Base-by-base conservation (phyloP, 1,139 yeast species). In the Pichia sp. region DNA sequence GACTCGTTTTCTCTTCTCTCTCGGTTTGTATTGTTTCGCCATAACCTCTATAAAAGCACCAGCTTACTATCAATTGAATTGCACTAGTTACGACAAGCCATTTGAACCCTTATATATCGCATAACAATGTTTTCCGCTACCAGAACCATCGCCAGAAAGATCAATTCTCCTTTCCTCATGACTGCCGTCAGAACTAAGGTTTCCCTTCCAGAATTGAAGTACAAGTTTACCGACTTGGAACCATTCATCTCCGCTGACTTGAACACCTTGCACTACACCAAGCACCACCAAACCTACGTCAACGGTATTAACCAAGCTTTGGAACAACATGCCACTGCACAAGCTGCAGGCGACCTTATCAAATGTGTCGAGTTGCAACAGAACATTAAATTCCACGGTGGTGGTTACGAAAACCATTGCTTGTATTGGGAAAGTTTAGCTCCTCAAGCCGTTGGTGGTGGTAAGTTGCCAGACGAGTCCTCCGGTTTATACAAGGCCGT, bases 271-370 rank as follows among this genome's bases (percentile, higher is more conserved):
- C 98, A 92, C 76, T 86, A 92, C 80, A 78, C 85, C 64, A 90
- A 92, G 77, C 98, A 92, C 74, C 97, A 92, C 73, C 96, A 90
- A 74, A 88, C 97, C 42, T 92, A 92, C 68, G 97, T 90, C 66
- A 88, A 81, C 68, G 95, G 96, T 51, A 88, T 83, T 77, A 92
- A 92, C 75, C 75, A 84, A 45, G 92, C 96, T 45, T 73, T 82
- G 67, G 96, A 89, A 72, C 87, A 88, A 72, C 79, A 83, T 54
- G 81, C 82, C 43, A 90, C 83, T 66, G 93, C 97, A 54, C 73
- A 81, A 65, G 75, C 76, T 52, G 78, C 78, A 59, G 83, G 87
- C 56, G 89, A 87, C 62, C 79, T 80, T 60, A 78, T 83, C 70
- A 82, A 82, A 68, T 75, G 87, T 55, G 79, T 88, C 65, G 85